These are phyloP conservation scores for Diplocarpon mali DNA, from an alignment of 2,329 filamentous ascomycete species.

Conservation along the genomic window DNA sequence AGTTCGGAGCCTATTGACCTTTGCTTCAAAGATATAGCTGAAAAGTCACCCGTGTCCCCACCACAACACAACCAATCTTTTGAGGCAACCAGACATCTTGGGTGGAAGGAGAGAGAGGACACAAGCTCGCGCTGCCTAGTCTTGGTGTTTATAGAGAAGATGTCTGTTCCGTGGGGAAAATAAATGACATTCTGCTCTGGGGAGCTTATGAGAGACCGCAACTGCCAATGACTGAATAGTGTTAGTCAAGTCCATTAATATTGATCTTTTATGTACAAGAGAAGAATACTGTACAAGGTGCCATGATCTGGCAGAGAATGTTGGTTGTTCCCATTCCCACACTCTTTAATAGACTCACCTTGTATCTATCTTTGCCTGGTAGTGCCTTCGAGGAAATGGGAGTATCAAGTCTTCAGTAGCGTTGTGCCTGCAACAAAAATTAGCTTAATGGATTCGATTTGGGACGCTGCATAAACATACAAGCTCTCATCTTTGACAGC, in stretches of 20 bases:
- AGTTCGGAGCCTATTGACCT: constrained; percentile 4
- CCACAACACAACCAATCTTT: constrained; percentile 87
- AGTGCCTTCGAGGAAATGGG: constrained; percentile 51
- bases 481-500: constrained; percentile 42
- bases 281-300: too few relatives aligned
- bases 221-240: constrained; percentile 61
- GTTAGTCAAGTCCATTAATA: neutral
- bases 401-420: constrained; percentile 56
- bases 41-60: constrained; percentile 79
- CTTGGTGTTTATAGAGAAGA: constrained; percentile 58
- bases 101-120: constrained; percentile 58
- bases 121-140: constrained; percentile 63
- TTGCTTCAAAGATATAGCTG: constrained; percentile 22
- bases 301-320: too few relatives aligned
- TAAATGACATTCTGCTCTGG: constrained; percentile 69
- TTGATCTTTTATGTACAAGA: too few relatives aligned
- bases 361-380: constrained; percentile 53
- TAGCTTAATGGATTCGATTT: neutral
- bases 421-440: constrained; percentile 39
- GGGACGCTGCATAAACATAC: constrained; percentile 30
- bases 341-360: constrained; percentile 43
- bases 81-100: constrained; percentile 79
- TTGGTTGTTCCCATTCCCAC: neutral
- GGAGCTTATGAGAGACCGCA: constrained; percentile 81
- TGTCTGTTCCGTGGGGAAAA: constrained; percentile 66